Conservation (phyloP, 1,284 basidiomycete species). For the Ustilago bromivora region DNA sequence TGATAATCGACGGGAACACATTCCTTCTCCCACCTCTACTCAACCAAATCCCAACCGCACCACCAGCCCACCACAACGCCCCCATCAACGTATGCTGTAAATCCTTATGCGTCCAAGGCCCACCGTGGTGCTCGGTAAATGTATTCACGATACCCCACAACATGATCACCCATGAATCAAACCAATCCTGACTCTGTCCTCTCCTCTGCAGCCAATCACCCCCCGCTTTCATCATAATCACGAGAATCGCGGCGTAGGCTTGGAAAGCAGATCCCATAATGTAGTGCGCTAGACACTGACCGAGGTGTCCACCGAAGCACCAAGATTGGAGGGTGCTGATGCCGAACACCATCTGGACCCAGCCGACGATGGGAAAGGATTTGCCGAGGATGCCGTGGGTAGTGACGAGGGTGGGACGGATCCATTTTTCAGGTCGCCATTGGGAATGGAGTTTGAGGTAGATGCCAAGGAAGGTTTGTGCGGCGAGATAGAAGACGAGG, state of each 20-base stretch:
- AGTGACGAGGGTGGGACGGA: conserved; percentile 81
- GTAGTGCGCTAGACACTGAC: conserved; percentile 78
- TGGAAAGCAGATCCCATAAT: conserved; percentile 72
- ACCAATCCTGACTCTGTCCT: conserved; percentile 80
- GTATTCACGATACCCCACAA: conserved; percentile 88
- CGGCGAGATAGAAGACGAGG: conserved; percentile 58
- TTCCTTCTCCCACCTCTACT: conserved; percentile 86
- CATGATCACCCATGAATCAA: conserved; percentile 89
- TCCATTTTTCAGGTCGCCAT: conserved; percentile 74
- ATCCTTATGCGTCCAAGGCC: conserved; percentile 80
- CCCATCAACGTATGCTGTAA: conserved; percentile 85
- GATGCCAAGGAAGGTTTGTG: conserved; percentile 81
- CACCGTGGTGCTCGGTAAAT: conserved; percentile 79
- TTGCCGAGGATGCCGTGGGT: conserved; percentile 86
- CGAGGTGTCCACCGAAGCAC: conserved; percentile 80
- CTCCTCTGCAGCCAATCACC: conserved; percentile 80
- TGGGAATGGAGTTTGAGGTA: conserved; percentile 94
- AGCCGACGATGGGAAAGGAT: conserved; percentile 85
- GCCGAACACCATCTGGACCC: conserved; percentile 66
- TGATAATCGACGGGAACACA: conserved; percentile 86
- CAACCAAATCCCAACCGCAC: conserved; percentile 86
- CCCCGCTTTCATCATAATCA: conserved; percentile 84
- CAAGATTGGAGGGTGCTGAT: conserved; percentile 65
- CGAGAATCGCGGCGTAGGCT: conserved; percentile 85
- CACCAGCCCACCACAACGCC: conserved; percentile 84